Base-by-base conservation (phyloP, 345 rosid genomes). In the Pelargonium nanum region DNA sequence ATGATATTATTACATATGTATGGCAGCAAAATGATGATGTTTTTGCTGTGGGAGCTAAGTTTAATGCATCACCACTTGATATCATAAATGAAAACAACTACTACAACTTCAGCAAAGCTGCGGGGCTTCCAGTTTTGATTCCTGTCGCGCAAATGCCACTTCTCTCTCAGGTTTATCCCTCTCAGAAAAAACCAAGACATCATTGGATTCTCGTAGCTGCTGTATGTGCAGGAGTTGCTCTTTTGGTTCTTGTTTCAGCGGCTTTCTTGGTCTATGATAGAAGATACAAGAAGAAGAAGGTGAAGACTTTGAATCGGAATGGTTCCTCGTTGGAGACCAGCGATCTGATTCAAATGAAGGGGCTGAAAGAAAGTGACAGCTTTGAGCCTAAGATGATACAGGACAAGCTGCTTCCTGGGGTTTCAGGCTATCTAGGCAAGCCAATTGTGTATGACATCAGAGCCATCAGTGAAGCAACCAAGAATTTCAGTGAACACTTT, bases 351-450 rank as follows among this genome's bases (percentile, higher is more conserved):
- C 72, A 73, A 55, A 63, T 40, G 28, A 81, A 69, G 58, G 68
- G 62, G 24, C 53, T 64, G 24, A 34, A 55, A 21, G 69, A 57
- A 61, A 26, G 58, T 19, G 61, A 58, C 45, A 68, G 32, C 45
- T 63, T 57, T 5, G 67, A 65, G 61, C 70, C 73, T 13, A 77
- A 81, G 81, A 40, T 71, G 24, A 16, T 53, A 9, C 84, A 75
- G 57, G 69, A 70, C 54, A 82, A 81, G 76, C 75, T 81, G 53
- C 74, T 83, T 66, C 72, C 80, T 10, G 79, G 83, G 45, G 66
- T 85, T 72, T 85, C 85, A 13, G 77, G 76, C 53, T 81, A 77
- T 66, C 67, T 83, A 30, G 65, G 80, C 56, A 79, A 79, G 75
- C 80, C 75, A 70, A 79, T 73, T 22, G 52, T 76, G 53, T 83